Evolutionary conservation across 768 basidiomycete species (phyloP).

Genomic region (Russula abietina): DNA sequence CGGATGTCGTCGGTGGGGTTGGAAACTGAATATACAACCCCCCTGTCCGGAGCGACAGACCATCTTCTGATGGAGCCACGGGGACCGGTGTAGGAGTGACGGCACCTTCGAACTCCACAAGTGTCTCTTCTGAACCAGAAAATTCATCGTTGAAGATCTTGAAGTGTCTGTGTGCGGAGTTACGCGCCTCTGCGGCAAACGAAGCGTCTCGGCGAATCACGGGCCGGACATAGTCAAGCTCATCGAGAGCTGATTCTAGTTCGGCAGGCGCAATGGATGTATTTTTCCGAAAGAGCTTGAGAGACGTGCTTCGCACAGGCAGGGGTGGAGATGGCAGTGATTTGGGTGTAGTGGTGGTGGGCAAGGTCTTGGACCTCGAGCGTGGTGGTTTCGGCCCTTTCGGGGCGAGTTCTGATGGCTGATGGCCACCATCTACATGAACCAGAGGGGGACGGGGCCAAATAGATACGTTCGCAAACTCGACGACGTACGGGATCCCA

Average conservation of each 20-base stretch:
- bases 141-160: conserved; percentile 20
- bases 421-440: background rate
- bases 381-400: conserved; percentile 1
- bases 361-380: conserved; percentile 22
- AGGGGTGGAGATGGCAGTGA: conserved; percentile 19
- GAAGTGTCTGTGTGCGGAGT: conserved; percentile 20
- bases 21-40: conserved; percentile 25
- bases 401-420: background rate
- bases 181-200: conserved; percentile 18
- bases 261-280: background rate
- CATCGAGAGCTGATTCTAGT: background rate
- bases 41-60: conserved; percentile 21
- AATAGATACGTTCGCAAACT: conserved; percentile 34
- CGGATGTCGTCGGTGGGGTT: conserved; percentile 5
- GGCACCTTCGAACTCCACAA: conserved; percentile 17
- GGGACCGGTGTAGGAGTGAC: background rate
- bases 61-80: conserved; percentile 10
- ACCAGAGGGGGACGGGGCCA: conserved; percentile 23
- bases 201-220: conserved; percentile 11
- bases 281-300: conserved; percentile 19
- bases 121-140: conserved; percentile 22
- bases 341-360: conserved; percentile 16
- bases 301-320: conserved; percentile 22
- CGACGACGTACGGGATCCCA: conserved; percentile 35
- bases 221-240: conserved; percentile 4